These are phyloP conservation scores for Bothriochloa decipiens DNA, from an alignment of 176 grass and related monocot genomes.

Conservation along the genomic window DNA sequence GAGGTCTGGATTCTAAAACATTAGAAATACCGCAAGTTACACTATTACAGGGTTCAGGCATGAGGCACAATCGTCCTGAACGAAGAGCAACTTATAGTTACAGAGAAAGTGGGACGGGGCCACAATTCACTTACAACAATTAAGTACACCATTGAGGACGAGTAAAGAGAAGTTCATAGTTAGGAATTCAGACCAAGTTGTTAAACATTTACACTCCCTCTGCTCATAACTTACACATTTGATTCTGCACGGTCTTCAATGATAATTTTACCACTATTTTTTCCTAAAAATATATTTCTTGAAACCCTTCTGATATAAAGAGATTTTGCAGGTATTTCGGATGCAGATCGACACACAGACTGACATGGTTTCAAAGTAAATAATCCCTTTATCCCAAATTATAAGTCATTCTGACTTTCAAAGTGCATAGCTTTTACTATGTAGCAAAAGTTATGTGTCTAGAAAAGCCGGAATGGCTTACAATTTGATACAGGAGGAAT, in stretches of 20 bases:
- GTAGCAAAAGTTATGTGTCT: too few relatives aligned
- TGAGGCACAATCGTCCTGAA: neutral
- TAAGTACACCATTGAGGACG: too few relatives aligned
- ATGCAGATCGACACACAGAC: neutral
- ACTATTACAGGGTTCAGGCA: neutral
- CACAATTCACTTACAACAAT: neutral
- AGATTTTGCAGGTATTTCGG: neutral
- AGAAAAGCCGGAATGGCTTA: too few relatives aligned
- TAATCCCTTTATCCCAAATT: neutral
- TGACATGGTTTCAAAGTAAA: neutral
- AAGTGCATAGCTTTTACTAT: too few relatives aligned
- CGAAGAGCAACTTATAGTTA: neutral
- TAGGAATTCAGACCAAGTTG: neutral
- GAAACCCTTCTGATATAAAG: neutral
- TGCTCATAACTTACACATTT: neutral
- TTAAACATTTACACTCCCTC: neutral
- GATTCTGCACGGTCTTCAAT: neutral
- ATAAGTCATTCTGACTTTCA: too few relatives aligned
- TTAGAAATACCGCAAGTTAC: neutral
- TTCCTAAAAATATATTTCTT: neutral
- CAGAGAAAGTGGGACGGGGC: neutral
- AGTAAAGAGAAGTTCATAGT: neutral
- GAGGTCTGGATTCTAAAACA: neutral
- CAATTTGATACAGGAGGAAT: too few relatives aligned
- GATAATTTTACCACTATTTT: neutral